Percentiles rank a stretch among this genome's conserved stretches.
These are phyloP conservation scores for Talaromyces ruber DNA, from an alignment of 495 filamentous ascomycete species.

Conservation along the genomic window DNA sequence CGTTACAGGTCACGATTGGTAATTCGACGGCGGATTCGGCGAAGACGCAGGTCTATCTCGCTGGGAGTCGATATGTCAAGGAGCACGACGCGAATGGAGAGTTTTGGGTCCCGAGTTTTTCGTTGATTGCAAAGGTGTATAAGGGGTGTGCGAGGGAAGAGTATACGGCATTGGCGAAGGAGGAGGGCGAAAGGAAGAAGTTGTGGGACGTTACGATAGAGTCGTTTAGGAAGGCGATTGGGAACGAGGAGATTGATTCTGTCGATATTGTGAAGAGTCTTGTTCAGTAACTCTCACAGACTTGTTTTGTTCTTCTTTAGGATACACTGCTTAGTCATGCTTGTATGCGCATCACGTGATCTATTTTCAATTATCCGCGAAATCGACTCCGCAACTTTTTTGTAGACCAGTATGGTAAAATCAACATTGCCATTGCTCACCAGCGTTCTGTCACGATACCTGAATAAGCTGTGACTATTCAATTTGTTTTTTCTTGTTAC, in stretches of 20 bases:
- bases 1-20: slow-evolving; percentile 1
- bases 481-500: no score
- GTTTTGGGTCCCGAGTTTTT: slow-evolving; percentile 11
- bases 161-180: slow-evolving; percentile 7
- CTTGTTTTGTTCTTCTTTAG: background rate
- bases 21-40: slow-evolving; percentile 9
- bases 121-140: slow-evolving; percentile 6
- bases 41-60: slow-evolving; percentile 15
- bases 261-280: slow-evolving; percentile 8
- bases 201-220: slow-evolving; percentile 11
- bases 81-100: slow-evolving; percentile 10
- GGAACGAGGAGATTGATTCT: slow-evolving; percentile 8
- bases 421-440: background rate
- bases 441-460: background rate
- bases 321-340: slow-evolving; percentile 1
- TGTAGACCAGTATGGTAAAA: background rate
- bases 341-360: background rate
- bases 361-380: background rate
- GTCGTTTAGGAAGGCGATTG: slow-evolving; percentile 8
- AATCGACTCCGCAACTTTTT: slow-evolving; percentile 5
- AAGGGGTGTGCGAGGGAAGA: slow-evolving; percentile 7
- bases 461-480: background rate
- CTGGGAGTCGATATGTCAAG: slow-evolving; percentile 5
- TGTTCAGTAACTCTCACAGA: no score
- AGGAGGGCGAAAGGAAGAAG: slow-evolving; percentile 9